Conservation (phyloP, 129 eudicot species). For the Chrysanthemum seticuspe region DNA sequence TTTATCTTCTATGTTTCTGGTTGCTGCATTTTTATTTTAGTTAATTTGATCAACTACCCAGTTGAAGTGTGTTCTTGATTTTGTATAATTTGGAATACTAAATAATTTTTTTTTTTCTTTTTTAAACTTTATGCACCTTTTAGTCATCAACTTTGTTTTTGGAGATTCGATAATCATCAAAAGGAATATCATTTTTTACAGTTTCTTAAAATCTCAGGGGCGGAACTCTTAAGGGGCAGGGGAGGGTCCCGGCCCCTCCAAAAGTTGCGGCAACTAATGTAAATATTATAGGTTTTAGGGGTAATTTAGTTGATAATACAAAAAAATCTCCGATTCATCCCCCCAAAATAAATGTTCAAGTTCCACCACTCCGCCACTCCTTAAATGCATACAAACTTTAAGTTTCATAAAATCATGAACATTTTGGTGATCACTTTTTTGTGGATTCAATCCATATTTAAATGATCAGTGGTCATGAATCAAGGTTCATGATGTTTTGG, state of each 20-base stretch:
- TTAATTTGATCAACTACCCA: not conserved
- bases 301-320: no score
- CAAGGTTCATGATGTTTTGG: not conserved
- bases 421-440: not conserved
- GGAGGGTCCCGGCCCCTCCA: no score
- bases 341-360: no score
- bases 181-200: not conserved
- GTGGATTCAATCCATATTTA: no score
- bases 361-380: slow-evolving; percentile 4
- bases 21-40: not conserved
- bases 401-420: slow-evolving; percentile 6
- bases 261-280: no score
- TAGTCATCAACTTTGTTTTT: slow-evolving; percentile 13
- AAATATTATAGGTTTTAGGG: no score
- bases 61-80: slow-evolving; percentile 12
- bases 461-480: no score
- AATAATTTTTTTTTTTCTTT: not conserved
- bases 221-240: no score
- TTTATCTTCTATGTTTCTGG: not conserved
- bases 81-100: not conserved
- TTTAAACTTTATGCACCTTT: not conserved
- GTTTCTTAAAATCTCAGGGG: not conserved
- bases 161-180: not conserved
- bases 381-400: not conserved
- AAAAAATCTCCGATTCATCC: no score